Evolutionary conservation across 495 filamentous ascomycete genomes (phyloP).

Genomic region (Trichoderma reesei): DNA sequence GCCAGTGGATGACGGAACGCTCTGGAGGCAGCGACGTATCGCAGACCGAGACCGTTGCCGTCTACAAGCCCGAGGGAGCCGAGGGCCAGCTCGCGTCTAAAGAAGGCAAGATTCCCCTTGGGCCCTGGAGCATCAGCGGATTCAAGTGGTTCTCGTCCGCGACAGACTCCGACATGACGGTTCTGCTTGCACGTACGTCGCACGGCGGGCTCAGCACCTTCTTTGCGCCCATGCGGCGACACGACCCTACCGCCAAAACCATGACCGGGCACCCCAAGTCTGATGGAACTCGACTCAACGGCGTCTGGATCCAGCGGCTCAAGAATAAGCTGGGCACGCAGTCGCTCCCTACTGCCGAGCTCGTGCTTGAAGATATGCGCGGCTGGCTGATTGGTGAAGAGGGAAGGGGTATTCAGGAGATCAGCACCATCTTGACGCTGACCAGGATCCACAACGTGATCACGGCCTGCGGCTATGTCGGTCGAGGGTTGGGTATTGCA

Average conservation of each 20-base stretch:
- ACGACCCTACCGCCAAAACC: conserved; percentile 19
- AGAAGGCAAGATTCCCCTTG: conserved; percentile 36
- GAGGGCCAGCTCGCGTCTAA: conserved; percentile 13
- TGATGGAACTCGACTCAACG: conserved; percentile 47
- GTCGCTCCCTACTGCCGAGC: conserved; percentile 59
- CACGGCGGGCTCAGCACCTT: conserved; percentile 51
- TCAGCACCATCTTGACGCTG: conserved; percentile 57
- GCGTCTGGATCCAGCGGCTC: conserved; percentile 55
- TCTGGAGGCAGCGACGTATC: conserved; percentile 64
- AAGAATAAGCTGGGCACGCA: conserved; percentile 65
- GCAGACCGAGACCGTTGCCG: conserved; percentile 56
- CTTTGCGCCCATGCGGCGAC: conserved; percentile 52
- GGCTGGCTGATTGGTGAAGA: conserved; percentile 54
- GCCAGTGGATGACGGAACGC: conserved; percentile 86
- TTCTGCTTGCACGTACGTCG: conserved; percentile 56
- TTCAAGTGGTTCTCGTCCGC: conserved; percentile 75
- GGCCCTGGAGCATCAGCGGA: conserved; percentile 52
- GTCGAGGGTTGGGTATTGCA: conserved; percentile 51
- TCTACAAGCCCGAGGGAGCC: conserved; percentile 13
- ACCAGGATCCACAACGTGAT: conserved; percentile 57
- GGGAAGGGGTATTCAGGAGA: conserved; percentile 55
- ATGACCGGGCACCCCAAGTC: conserved; percentile 18
- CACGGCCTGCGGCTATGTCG: conserved; percentile 45
- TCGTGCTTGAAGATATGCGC: conserved; percentile 50
- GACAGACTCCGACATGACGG: conserved; percentile 59